Conservation (phyloP, 768 basidiomycete genomes). For the Tylopilus plumbeoviolaceoides region DNA sequence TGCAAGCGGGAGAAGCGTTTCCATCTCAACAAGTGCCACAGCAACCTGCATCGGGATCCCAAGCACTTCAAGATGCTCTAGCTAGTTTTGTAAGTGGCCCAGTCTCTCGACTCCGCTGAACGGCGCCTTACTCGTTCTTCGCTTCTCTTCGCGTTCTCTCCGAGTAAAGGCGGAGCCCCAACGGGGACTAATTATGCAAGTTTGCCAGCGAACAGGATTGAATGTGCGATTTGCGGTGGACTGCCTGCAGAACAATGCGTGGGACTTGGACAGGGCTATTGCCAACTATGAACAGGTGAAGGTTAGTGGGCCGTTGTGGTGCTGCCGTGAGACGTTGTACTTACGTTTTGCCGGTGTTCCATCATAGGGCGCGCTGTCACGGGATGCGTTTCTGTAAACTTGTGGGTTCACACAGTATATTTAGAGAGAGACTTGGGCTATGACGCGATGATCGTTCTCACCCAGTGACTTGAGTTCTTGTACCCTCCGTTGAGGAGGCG, state of each 20-base stretch:
- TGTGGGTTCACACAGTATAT: conserved; percentile 21
- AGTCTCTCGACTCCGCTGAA: conserved; percentile 6
- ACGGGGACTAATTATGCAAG: conserved; percentile 61
- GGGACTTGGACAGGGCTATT: conserved; percentile 77
- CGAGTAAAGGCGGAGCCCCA: conserved; percentile 60
- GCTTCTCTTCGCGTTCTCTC: conserved; percentile 9
- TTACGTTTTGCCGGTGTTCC: conserved; percentile 21
- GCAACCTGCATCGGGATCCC: conserved; percentile 32
- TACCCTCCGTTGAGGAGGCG: not conserved
- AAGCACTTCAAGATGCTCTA: conserved; percentile 47
- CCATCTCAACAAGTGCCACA: conserved; percentile 17
- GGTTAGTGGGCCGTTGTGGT: conserved; percentile 40
- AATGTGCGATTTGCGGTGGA: conserved; percentile 79
- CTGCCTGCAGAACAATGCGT: conserved; percentile 79
- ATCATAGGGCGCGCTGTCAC: conserved; percentile 44
- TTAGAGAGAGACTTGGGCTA: conserved; percentile 7
- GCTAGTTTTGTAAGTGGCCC: conserved; percentile 50
- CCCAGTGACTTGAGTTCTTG: not conserved
- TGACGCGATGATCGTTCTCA: not conserved
- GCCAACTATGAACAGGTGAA: conserved; percentile 87
- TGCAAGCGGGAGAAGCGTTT: conserved; percentile 48
- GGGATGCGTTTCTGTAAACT: conserved; percentile 50
- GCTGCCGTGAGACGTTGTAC: conserved; percentile 9
- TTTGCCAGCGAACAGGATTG: conserved; percentile 71
- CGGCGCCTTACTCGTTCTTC: conserved; percentile 10